Evolutionary conservation across 169 alveolate species (phyloP).

Genomic region (Plasmodium billcollinsi): DNA sequence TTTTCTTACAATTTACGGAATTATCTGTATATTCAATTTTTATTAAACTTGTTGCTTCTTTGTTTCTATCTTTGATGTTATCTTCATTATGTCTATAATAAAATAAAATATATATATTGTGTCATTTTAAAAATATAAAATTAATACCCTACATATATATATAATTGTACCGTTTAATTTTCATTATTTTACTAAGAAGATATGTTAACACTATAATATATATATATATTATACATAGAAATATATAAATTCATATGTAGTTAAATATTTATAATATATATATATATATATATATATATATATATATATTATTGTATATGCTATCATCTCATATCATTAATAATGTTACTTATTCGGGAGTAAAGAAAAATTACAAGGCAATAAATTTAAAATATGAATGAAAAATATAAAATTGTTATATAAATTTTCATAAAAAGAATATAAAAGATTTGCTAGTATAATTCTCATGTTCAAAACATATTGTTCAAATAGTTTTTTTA

Average conservation of each 20-base stretch:
- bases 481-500: constrained; percentile 19
- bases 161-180: no score
- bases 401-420: constrained; percentile 32
- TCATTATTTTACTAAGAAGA: no score
- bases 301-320: no score
- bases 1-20: constrained; percentile 1
- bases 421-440: constrained; percentile 31
- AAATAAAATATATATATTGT: background rate
- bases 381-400: constrained; percentile 24
- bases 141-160: no score
- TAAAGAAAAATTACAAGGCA: constrained; percentile 5
- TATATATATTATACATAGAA: no score
- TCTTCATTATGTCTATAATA: background rate
- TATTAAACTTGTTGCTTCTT: background rate
- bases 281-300: no score
- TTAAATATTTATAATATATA: no score
- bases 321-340: background rate
- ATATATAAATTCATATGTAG: no score
- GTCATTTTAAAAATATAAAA: background rate
- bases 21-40: constrained; percentile 29
- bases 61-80: background rate
- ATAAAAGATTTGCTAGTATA: constrained; percentile 22
- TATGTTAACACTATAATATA: no score
- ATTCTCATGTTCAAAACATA: constrained; percentile 28
- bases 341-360: background rate